These are phyloP conservation scores for Trichosporon sp. DNA, from an alignment of 1,284 basidiomycete species.

Conservation along the genomic window DNA sequence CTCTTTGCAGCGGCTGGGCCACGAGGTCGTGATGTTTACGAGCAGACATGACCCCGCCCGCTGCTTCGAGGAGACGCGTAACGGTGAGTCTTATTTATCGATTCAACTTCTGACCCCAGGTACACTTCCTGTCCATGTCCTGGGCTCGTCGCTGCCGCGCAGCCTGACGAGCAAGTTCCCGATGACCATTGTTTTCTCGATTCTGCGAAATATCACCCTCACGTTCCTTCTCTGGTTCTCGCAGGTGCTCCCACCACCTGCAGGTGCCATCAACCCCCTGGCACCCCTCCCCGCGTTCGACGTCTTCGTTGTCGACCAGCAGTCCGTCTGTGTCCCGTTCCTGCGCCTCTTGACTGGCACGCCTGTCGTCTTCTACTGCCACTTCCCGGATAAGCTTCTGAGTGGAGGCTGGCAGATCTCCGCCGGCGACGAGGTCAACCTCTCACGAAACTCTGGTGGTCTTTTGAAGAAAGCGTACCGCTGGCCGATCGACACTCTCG, in stretches of 20 bases:
- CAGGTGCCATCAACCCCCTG: conserved; percentile 47
- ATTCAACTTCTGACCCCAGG: conserved; percentile 60
- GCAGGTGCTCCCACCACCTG: conserved; percentile 46
- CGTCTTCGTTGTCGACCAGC: conserved; percentile 91
- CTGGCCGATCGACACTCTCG: conserved; percentile 84
- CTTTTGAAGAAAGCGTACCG: conserved; percentile 76
- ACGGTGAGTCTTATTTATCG: conserved; percentile 63
- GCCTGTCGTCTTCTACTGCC: conserved; percentile 93
- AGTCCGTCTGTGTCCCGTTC: conserved; percentile 86
- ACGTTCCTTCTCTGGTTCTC: conserved; percentile 65
- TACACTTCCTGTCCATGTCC: conserved; percentile 76
- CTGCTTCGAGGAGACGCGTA: conserved; percentile 85
- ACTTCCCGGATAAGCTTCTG: conserved; percentile 95
- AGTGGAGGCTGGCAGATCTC: conserved; percentile 52
- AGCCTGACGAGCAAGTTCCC: conserved; percentile 76
- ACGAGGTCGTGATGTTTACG: conserved; percentile 89
- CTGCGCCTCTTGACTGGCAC: conserved; percentile 69
- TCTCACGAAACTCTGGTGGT: conserved; percentile 64
- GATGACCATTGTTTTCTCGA: conserved; percentile 74
- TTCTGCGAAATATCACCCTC: conserved; percentile 83
- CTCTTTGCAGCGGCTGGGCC: conserved; percentile 79
- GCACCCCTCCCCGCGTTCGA: conserved; percentile 63
- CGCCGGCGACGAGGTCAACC: conserved; percentile 61
- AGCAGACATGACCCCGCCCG: conserved; percentile 83
- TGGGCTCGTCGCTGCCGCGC: conserved; percentile 77